Conservation (phyloP, 2,329 filamentous ascomycete genomes). For the Alternaria alternata region DNA sequence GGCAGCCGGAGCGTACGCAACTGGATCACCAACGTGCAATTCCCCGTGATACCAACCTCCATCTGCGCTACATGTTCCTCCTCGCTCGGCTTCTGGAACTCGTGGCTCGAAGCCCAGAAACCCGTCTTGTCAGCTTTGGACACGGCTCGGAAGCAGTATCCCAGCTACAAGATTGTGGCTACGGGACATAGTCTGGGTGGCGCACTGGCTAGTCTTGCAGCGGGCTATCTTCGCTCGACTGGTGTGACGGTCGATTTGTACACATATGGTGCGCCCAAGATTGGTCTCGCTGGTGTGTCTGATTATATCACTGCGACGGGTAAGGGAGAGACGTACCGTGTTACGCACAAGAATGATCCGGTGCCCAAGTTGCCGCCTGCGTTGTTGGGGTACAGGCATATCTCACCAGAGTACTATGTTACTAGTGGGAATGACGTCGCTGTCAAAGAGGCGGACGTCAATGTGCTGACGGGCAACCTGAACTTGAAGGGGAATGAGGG, state of each 20-base stretch:
- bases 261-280: conserved; percentile 72
- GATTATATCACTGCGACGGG: conserved; percentile 63
- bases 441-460: conserved; percentile 33
- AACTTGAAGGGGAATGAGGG: conserved; percentile 44
- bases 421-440: conserved; percentile 30
- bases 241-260: conserved; percentile 65
- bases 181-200: conserved; percentile 75
- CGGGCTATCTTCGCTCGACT: conserved; percentile 61
- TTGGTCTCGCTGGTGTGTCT: conserved; percentile 66
- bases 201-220: conserved; percentile 68
- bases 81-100: conserved; percentile 67
- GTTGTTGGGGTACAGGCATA: conserved; percentile 69
- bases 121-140: conserved; percentile 56
- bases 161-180: conserved; percentile 63
- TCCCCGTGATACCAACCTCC: conserved; percentile 52
- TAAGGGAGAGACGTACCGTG: conserved; percentile 64
- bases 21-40: conserved; percentile 65
- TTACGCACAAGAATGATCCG: conserved; percentile 73
- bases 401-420: conserved; percentile 72
- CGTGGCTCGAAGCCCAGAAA: conserved; percentile 64
- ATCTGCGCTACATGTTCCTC: conserved; percentile 59
- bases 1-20: conserved; percentile 68
- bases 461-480: conserved; percentile 26
- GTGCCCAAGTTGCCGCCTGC: conserved; percentile 73
- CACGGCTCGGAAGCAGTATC: conserved; percentile 57